Percentiles rank a stretch among this genome's conserved stretches.
Evolutionary conservation across 345 rosid species (phyloP).

Genomic region (Physaria fendleri): DNA sequence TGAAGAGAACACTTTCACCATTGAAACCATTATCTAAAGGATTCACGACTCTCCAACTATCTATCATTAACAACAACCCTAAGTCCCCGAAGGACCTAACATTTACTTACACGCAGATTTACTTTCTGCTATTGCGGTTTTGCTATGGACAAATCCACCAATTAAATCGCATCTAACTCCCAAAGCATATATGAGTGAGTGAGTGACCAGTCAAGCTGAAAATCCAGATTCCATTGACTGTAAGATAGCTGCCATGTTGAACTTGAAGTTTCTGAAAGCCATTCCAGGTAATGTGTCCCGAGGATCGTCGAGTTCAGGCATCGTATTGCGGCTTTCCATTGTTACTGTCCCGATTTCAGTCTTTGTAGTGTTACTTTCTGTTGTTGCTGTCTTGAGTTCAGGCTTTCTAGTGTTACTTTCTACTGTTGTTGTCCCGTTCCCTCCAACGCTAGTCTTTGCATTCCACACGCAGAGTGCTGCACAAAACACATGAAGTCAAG

Average conservation of each 20-base stretch:
- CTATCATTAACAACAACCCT: constrained; percentile 25
- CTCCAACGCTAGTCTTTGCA: constrained; percentile 57
- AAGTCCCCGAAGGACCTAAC: constrained; percentile 1
- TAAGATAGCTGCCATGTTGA: constrained; percentile 47
- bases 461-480: constrained; percentile 72
- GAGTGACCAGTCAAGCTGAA: constrained; percentile 21
- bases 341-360: constrained; percentile 30
- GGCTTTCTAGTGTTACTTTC: constrained; percentile 21
- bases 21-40: constrained; percentile 15
- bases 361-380: constrained; percentile 19
- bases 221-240: constrained; percentile 64
- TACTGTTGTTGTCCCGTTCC: constrained; percentile 35
- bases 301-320: constrained; percentile 36
- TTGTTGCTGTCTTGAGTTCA: constrained; percentile 16
- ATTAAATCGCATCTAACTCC: constrained; percentile 12
- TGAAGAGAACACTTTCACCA: too few species aligned
- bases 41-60: constrained; percentile 2
- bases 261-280: constrained; percentile 66
- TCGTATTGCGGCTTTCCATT: constrained; percentile 4
- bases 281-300: constrained; percentile 49
- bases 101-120: too few species aligned
- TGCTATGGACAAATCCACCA: constrained; percentile 28
- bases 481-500: constrained; percentile 13
- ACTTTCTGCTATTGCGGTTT: constrained; percentile 10
- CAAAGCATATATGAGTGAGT: neutral